phyloP scores from a whole-genome alignment of 352 stramenopile genomes.

The Phytophthora quininea region DNA sequence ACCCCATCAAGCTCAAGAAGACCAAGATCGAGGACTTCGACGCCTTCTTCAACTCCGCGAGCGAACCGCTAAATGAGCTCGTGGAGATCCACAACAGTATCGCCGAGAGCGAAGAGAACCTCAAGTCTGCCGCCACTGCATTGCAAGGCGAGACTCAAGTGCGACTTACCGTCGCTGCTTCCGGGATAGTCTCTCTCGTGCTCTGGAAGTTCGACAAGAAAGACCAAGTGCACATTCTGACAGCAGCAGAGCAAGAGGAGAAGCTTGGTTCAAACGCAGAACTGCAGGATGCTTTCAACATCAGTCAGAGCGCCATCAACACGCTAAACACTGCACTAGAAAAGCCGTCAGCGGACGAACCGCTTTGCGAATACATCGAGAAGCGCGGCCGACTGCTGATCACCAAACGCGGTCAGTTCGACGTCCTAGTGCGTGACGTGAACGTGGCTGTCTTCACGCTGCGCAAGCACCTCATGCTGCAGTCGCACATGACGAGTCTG shows the following conservation, averaged over 20 bases:
- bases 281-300: constrained; percentile 20
- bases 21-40: constrained; percentile 34
- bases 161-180: constrained; percentile 28
- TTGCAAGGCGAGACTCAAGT: constrained; percentile 59
- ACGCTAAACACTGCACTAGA: constrained; percentile 45
- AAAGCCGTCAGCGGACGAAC: constrained; percentile 34
- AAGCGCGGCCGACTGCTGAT: constrained; percentile 45
- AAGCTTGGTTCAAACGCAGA: constrained; percentile 23
- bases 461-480: constrained; percentile 50
- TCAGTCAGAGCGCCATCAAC: constrained; percentile 18
- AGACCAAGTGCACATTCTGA: constrained; percentile 44
- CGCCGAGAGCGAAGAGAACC: constrained; percentile 57
- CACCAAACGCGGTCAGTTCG: constrained; percentile 26
- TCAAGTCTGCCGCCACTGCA: constrained; percentile 50
- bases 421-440: constrained; percentile 25
- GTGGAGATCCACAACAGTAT: constrained; percentile 54
- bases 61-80: constrained; percentile 26
- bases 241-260: constrained; percentile 17
- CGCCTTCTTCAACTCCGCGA: constrained; percentile 26
- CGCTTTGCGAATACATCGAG: constrained; percentile 32
- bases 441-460: constrained; percentile 31
- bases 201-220: constrained; percentile 60
- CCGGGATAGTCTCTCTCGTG: constrained; percentile 32
- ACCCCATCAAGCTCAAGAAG: constrained; percentile 24
- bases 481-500: constrained; percentile 41